Percentiles rank a stretch among this genome's conserved stretches.
Conservation (phyloP, 768 basidiomycete species). For the Ephemerocybe angulata region DNA sequence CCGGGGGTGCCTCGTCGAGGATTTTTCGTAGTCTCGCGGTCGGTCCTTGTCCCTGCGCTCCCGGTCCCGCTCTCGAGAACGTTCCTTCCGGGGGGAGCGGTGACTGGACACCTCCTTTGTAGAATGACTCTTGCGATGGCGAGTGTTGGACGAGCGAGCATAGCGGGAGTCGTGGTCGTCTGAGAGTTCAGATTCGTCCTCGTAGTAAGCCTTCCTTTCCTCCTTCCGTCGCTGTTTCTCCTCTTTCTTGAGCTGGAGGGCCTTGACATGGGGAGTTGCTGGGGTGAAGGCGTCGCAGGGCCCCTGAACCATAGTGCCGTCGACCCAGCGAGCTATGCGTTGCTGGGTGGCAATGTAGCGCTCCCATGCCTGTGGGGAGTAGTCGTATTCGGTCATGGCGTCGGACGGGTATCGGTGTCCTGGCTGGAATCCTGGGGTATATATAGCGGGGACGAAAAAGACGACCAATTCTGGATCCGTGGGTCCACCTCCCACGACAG, state of each 20-base stretch:
- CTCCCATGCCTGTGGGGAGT: conserved; percentile 13
- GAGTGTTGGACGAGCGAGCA: background rate
- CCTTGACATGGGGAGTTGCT: conserved; percentile 10
- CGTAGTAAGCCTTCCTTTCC: background rate
- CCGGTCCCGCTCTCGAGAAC: background rate
- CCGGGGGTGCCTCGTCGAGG: background rate
- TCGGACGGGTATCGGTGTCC: background rate
- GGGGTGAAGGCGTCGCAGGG: conserved; percentile 10
- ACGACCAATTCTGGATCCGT: background rate
- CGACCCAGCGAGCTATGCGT: conserved; percentile 15
- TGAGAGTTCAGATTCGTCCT: conserved; percentile 1
- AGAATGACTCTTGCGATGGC: background rate
- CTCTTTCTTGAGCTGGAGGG: conserved; percentile 5
- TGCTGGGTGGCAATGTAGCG: conserved; percentile 14
- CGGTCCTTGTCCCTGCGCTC: background rate
- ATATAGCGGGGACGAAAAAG: conserved; percentile 9
- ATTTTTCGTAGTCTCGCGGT: background rate
- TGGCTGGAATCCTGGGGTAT: background rate
- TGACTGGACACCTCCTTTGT: background rate
- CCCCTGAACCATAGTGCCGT: conserved; percentile 5
- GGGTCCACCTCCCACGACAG: background rate
- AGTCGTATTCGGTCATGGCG: conserved; percentile 18
- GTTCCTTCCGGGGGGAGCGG: background rate
- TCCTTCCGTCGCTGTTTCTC: conserved; percentile 1
- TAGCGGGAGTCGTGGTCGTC: background rate